A percentile compares a stretch with the other conserved stretches of the same genome.
Conservation (phyloP, 805 yeast genomes). For the Barnettozyma populi region DNA sequence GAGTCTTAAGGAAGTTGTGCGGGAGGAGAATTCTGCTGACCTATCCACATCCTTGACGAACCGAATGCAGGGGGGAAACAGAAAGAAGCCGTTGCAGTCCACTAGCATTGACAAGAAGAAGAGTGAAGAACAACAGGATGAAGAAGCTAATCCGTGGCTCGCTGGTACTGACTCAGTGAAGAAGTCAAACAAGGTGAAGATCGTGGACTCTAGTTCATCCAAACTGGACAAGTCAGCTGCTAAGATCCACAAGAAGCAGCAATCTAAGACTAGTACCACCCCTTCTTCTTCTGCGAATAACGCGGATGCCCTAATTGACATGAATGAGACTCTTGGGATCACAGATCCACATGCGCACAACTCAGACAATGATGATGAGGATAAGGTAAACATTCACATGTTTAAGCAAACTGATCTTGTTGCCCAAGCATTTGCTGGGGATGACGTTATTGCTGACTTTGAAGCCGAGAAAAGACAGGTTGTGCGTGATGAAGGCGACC, state of each 20-base stretch:
- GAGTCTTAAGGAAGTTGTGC: slow-evolving; percentile 31
- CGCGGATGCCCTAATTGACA: slow-evolving; percentile 37
- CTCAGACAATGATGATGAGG: slow-evolving; percentile 31
- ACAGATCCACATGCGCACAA: slow-evolving; percentile 39
- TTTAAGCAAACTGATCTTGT: slow-evolving; percentile 80
- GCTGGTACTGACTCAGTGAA: slow-evolving; percentile 29
- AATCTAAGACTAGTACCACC: slow-evolving; percentile 29
- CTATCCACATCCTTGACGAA: slow-evolving; percentile 41
- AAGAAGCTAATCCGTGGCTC: slow-evolving; percentile 48
- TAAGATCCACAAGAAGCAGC: slow-evolving; percentile 27
- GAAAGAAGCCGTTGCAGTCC: slow-evolving; percentile 6
- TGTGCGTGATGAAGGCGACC: slow-evolving; percentile 75
- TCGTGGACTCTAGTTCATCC: slow-evolving; percentile 47
- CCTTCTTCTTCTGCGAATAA: slow-evolving; percentile 20
- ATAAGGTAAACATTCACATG: slow-evolving; percentile 35
- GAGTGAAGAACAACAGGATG: slow-evolving; percentile 11
- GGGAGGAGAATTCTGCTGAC: slow-evolving; percentile 46
- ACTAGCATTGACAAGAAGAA: slow-evolving; percentile 8
- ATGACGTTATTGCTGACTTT: slow-evolving; percentile 80
- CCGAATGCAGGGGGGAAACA: slow-evolving; percentile 26
- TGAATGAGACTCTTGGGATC: slow-evolving; percentile 49
- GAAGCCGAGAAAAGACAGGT: slow-evolving; percentile 66
- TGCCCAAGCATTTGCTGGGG: slow-evolving; percentile 94
- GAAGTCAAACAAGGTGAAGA: slow-evolving; percentile 40
- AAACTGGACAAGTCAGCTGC: slow-evolving; percentile 40